Evolutionary conservation across 306 rosid genomes (phyloP).

Genomic region (Sphenostylis stenocarpa): DNA sequence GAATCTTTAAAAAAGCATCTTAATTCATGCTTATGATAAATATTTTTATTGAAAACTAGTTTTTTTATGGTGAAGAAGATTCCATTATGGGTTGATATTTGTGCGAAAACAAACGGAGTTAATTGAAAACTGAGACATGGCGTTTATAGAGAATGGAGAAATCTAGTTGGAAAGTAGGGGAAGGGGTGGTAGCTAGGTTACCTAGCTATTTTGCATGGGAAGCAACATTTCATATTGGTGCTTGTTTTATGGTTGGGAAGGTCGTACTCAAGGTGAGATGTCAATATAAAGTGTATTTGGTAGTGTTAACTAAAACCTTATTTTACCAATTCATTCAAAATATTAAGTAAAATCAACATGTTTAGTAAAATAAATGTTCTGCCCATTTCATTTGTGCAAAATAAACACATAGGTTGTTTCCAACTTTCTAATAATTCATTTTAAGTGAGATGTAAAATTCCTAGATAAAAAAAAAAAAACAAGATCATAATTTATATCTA

Average conservation of each 20-base stretch:
- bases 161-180: slow-evolving; percentile 27
- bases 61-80: neutral
- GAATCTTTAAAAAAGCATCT: neutral
- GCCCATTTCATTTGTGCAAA: neutral
- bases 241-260: slow-evolving; percentile 48
- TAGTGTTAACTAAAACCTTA: neutral
- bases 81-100: neutral
- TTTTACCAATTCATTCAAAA: neutral
- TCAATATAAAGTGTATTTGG: slow-evolving; percentile 37
- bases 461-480: too few species aligned
- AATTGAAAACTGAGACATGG: neutral
- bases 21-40: neutral
- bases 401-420: neutral
- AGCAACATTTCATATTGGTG: slow-evolving; percentile 47
- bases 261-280: slow-evolving; percentile 48
- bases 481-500: too few species aligned
- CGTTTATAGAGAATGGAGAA: slow-evolving; percentile 12
- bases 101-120: neutral
- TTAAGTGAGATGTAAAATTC: neutral
- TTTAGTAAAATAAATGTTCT: neutral
- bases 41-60: neutral
- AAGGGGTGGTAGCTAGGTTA: slow-evolving; percentile 29
- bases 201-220: slow-evolving; percentile 52
- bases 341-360: neutral
- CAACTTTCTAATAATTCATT: neutral